Evolutionary conservation across 768 basidiomycete species (phyloP).

Genomic region (Boletus coccyginus): DNA sequence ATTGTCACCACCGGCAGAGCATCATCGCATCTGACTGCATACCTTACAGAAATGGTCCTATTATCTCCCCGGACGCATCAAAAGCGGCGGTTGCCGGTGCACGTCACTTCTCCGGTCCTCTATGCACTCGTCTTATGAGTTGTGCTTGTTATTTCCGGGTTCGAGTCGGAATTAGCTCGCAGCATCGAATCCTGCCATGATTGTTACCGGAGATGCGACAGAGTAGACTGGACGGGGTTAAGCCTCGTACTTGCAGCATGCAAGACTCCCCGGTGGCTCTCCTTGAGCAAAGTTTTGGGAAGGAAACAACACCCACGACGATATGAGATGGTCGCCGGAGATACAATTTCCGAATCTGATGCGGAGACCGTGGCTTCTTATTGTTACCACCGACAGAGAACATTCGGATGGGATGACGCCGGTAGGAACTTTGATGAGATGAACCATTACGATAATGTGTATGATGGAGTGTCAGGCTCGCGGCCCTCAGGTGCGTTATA

Average conservation of each 20-base stretch:
- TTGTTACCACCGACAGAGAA: background rate
- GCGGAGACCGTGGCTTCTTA: background rate
- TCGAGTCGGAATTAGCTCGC: background rate
- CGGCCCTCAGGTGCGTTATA: background rate
- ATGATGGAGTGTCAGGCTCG: background rate
- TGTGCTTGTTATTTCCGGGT: background rate
- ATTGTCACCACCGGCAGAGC: background rate
- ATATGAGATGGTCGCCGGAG: conserved; percentile 1
- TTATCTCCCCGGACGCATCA: background rate
- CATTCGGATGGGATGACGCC: conserved; percentile 10
- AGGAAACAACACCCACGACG: background rate
- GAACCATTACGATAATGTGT: background rate
- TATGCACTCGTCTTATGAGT: background rate
- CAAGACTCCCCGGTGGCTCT: background rate
- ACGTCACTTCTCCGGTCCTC: background rate
- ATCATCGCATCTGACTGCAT: background rate
- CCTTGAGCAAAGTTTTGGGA: background rate
- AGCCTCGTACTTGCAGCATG: background rate
- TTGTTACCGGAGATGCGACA: background rate
- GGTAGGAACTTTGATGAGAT: background rate
- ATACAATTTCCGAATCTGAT: conserved; percentile 5
- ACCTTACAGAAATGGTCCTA: background rate
- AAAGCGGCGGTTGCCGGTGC: background rate
- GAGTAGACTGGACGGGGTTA: background rate
- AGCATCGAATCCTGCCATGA: background rate